These are phyloP conservation scores for Prunus fruticosa DNA, from an alignment of 306 rosid genomes.

Conservation along the genomic window DNA sequence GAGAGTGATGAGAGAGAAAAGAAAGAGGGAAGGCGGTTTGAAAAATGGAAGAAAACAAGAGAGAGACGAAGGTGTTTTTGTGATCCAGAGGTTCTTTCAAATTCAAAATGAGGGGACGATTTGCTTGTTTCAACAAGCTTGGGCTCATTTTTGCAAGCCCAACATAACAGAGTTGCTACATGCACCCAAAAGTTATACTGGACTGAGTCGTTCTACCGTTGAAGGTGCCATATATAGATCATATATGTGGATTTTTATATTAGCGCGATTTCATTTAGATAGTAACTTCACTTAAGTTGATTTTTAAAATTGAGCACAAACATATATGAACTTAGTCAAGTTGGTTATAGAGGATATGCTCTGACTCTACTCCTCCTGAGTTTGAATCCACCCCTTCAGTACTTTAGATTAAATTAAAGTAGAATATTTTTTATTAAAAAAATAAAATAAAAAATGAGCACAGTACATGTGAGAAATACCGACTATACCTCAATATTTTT, in stretches of 20 bases:
- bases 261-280: rapidly evolving
- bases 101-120: neutral
- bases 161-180: neutral
- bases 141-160: neutral
- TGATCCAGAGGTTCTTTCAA: neutral
- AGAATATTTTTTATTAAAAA: too few species aligned
- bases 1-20: conserved; percentile 14
- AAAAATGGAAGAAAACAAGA: conserved; percentile 14
- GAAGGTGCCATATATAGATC: too few species aligned
- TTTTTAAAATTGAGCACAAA: too few species aligned
- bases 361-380: rapidly evolving
- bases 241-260: too few species aligned
- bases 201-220: too few species aligned
- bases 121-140: neutral
- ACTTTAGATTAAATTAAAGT: too few species aligned
- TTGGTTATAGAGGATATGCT: rapidly evolving
- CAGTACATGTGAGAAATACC: too few species aligned
- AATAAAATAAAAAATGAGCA: too few species aligned
- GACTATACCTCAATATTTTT: too few species aligned
- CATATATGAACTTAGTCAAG: too few species aligned
- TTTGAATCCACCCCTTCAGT: too few species aligned
- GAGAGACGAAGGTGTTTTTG: neutral
- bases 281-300: too few species aligned
- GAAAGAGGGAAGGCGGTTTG: conserved; percentile 43
- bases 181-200: neutral